Base-by-base conservation (phyloP, 176 grass and related monocot species). In the Ananas comosus region DNA sequence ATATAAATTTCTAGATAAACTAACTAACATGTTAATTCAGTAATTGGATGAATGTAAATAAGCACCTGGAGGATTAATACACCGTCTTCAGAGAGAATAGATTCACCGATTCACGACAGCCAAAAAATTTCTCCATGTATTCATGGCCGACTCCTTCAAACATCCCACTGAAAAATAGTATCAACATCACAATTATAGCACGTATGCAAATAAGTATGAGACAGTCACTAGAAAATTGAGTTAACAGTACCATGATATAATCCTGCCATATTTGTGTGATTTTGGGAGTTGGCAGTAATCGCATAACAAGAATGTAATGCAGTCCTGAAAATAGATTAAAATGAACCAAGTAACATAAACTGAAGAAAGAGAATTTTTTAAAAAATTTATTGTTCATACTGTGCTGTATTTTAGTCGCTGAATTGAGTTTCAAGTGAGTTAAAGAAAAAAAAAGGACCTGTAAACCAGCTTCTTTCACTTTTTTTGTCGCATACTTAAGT, bases 141-240 rank as follows among this genome's bases (percentile, higher is more conserved):
- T 91, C 88, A 48, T 91, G 92, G 17, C 88, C 88, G 23, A 91
- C 92, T 28, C 50, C 88, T 86, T 96, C 92, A 14, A 96, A 89
- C 92, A 89, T 96, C 78, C 82, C 88, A 17, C 92, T 91, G 64
- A n/a, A 70, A 65, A 71, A 50, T 68, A 73, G 11, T 10, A 67
- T 11, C 7, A 21, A 27, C 23, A 10, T 24, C 48, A 64, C 16
- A 73, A 77, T 27, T 22, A 42, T 51, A 17, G 12, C 14, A 68
- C 13, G 48, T 42, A 27, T 23, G 2, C 13, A 69, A 58, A 59
- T 49, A 9, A 27, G 25, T 27, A 27, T 27, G 25, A 66, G 53
- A 49, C 4, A 63, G 50, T 27, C 10, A 16, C 17, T 57, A 11
- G 17, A 57, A n/a, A 16, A 16, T 57, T 13, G 4, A 51, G 49